A percentile compares a stretch with the other conserved stretches of the same genome.
These are phyloP conservation scores for Suillus weaverae DNA, from an alignment of 768 basidiomycete species.

Conservation along the genomic window DNA sequence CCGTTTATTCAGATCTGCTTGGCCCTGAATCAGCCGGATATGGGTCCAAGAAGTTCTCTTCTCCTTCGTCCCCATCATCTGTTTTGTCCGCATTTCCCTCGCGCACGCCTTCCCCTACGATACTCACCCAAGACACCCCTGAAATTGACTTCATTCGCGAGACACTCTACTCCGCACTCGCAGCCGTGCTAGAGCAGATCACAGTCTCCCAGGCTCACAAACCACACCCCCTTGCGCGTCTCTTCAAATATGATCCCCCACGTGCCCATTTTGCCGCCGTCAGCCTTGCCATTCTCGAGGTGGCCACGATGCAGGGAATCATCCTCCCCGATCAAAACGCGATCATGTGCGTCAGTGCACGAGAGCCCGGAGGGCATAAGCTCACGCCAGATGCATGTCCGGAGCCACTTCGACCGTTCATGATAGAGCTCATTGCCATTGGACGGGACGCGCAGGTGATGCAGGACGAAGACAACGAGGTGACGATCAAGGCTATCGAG, in stretches of 20 bases:
- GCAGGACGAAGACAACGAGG: constrained; percentile 52
- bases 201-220: neutral
- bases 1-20: constrained; percentile 47
- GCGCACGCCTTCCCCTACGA: constrained; percentile 49
- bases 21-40: constrained; percentile 21
- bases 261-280: constrained; percentile 82
- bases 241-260: constrained; percentile 62
- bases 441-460: constrained; percentile 50
- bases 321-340: constrained; percentile 34
- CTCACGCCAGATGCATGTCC: constrained; percentile 67
- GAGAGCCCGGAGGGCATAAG: constrained; percentile 48
- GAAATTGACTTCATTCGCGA: constrained; percentile 82
- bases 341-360: constrained; percentile 29
- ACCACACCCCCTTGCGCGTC: constrained; percentile 46
- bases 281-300: constrained; percentile 68
- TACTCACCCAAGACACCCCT: constrained; percentile 37
- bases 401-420: constrained; percentile 60
- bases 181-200: constrained; percentile 60
- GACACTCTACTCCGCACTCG: constrained; percentile 81
- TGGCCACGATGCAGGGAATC: constrained; percentile 54
- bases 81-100: constrained; percentile 32
- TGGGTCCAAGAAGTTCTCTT: constrained; percentile 16
- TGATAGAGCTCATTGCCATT: constrained; percentile 61
- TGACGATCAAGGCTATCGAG: constrained; percentile 44
- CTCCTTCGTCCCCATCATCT: constrained; percentile 21